Percentiles rank a stretch among this genome's conserved stretches.
Evolutionary conservation across 352 stramenopile species (phyloP).

Genomic region (Phytophthora litchii): DNA sequence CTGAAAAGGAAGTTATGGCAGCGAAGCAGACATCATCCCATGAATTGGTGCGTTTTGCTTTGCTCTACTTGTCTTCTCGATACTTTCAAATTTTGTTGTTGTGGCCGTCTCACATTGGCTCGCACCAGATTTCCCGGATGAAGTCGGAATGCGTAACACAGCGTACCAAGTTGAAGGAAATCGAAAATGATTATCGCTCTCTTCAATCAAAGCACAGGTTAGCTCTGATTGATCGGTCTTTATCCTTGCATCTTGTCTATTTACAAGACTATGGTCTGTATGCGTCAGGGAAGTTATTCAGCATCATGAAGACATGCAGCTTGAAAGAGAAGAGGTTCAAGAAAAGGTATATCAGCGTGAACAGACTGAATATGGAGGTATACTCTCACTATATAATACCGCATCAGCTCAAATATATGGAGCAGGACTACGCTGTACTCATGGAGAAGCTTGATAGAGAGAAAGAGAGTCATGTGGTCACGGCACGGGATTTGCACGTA

Average conservation of each 20-base stretch:
- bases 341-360: slow-evolving; percentile 44
- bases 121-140: slow-evolving; percentile 55
- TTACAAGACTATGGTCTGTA: neutral
- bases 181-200: slow-evolving; percentile 75
- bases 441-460: slow-evolving; percentile 68
- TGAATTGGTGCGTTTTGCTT: slow-evolving; percentile 50
- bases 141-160: slow-evolving; percentile 71
- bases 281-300: slow-evolving; percentile 56
- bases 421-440: slow-evolving; percentile 61
- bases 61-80: neutral
- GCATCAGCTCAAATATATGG: slow-evolving; percentile 67
- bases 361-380: neutral
- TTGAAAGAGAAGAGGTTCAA: slow-evolving; percentile 70
- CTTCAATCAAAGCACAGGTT: slow-evolving; percentile 80
- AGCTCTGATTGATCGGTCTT: neutral
- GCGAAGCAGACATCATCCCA: slow-evolving; percentile 61
- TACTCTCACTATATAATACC: neutral
- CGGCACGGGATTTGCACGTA: slow-evolving; percentile 58
- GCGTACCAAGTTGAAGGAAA: slow-evolving; percentile 77
- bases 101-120: neutral
- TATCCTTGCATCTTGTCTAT: neutral
- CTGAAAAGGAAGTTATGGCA: slow-evolving; percentile 54
- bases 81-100: neutral
- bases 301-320: slow-evolving; percentile 69
- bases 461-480: slow-evolving; percentile 49